phyloP scores from a whole-genome alignment of 2,329 filamentous ascomycete genomes.

The Diaporthe ilicicola region DNA sequence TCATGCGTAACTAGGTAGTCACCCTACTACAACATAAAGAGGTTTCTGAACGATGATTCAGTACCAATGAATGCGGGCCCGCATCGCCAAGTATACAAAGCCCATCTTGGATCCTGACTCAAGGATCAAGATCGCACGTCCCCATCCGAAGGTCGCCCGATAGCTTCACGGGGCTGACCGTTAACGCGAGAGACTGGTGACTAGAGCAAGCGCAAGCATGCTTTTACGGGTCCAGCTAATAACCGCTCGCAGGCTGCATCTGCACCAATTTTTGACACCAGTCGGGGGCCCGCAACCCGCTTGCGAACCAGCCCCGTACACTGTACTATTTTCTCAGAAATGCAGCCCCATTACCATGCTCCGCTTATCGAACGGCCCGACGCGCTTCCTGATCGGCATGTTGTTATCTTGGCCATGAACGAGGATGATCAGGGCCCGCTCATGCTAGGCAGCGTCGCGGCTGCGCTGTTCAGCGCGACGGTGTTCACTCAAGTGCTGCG shows the following conservation, averaged over 20 bases:
- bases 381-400: background rate
- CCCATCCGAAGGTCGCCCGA: background rate
- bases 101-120: background rate
- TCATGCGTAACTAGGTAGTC: background rate
- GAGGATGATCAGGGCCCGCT: conserved; percentile 5
- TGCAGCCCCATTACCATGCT: background rate
- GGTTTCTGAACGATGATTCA: background rate
- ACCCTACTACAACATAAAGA: background rate
- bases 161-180: background rate
- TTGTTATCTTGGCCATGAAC: background rate
- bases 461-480: conserved; percentile 4
- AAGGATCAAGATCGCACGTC: background rate
- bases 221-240: too few species aligned
- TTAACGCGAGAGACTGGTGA: too few species aligned
- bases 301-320: too few species aligned
- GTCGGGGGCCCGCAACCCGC: too few species aligned
- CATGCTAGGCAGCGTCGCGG: conserved; percentile 4
- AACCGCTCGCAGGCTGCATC: too few species aligned
- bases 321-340: too few species aligned
- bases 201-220: too few species aligned
- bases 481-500: background rate
- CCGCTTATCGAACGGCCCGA: conserved; percentile 11
- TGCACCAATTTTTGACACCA: background rate
- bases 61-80: background rate
- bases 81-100: background rate